phyloP scores from a whole-genome alignment of 192 early-diverging fungal species.

The Dissophora ornata region DNA sequence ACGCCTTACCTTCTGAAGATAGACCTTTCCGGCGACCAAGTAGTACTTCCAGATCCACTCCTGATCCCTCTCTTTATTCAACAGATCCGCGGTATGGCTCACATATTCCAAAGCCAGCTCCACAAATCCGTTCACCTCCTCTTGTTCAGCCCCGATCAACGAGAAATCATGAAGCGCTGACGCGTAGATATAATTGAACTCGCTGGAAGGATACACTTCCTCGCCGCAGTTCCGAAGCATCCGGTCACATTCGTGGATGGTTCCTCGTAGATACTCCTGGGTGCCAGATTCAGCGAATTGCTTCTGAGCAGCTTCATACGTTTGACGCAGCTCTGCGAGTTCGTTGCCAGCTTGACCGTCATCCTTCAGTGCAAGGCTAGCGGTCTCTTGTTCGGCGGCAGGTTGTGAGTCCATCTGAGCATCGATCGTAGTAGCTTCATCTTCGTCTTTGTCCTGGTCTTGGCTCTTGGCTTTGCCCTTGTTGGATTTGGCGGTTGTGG shows the following conservation, averaged over 20 bases:
- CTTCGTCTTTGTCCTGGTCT: constrained; percentile 1
- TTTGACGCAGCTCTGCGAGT: constrained; percentile 57
- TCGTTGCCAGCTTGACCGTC: constrained; percentile 65
- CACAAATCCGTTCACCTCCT: constrained; percentile 42
- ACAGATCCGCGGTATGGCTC: constrained; percentile 36
- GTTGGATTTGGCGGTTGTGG: neutral
- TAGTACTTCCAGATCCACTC: constrained; percentile 50
- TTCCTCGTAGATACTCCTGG: constrained; percentile 59
- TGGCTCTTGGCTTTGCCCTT: neutral
- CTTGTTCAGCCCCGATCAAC: constrained; percentile 35
- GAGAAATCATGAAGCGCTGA: constrained; percentile 62
- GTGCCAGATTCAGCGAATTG: constrained; percentile 55
- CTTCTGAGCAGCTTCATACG: constrained; percentile 62
- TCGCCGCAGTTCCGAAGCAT: constrained; percentile 63
- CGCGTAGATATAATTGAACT: constrained; percentile 62
- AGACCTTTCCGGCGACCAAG: constrained; percentile 42
- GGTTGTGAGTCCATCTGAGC: neutral
- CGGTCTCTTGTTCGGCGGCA: no score
- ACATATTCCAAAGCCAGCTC: constrained; percentile 41
- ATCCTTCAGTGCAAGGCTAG: constrained; percentile 53
- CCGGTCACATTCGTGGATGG: constrained; percentile 66
- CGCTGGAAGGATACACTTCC: constrained; percentile 44
- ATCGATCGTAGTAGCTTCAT: constrained; percentile 30
- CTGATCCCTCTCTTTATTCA: constrained; percentile 8
- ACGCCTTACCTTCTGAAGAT: constrained; percentile 44